These are phyloP conservation scores for Plasmopara viticola DNA, from an alignment of 352 stramenopile genomes.

Conservation along the genomic window DNA sequence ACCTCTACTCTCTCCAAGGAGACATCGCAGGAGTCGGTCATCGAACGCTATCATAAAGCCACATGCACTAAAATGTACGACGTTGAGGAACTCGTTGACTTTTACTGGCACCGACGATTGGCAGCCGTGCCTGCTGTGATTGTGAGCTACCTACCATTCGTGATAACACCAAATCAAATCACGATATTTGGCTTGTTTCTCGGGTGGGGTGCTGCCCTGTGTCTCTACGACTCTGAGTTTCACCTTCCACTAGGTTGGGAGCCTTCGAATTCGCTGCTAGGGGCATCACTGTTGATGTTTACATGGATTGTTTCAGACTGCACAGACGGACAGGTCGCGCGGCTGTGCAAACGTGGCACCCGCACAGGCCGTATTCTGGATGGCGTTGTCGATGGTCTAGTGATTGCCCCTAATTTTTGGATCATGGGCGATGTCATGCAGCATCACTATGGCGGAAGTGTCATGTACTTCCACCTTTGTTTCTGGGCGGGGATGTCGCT, in stretches of 20 bases:
- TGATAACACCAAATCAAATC: constrained; percentile 84
- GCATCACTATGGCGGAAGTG: constrained; percentile 43
- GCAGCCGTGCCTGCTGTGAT: constrained; percentile 63
- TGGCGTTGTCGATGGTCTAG: constrained; percentile 64
- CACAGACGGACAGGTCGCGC: constrained; percentile 74
- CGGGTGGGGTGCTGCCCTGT: constrained; percentile 60
- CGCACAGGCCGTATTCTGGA: constrained; percentile 77
- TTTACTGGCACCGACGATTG: constrained; percentile 76
- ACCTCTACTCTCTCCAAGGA: constrained; percentile 19
- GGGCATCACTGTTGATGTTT: constrained; percentile 63
- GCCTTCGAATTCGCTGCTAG: constrained; percentile 44
- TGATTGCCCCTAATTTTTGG: constrained; percentile 69
- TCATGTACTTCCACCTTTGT: constrained; percentile 43
- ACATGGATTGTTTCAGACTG: constrained; percentile 83
- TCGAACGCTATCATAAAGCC: constrained; percentile 65
- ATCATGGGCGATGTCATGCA: constrained; percentile 48
- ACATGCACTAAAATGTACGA: constrained; percentile 84
- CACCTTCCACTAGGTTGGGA: constrained; percentile 61
- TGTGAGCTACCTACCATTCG: constrained; percentile 78
- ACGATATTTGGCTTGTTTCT: constrained; percentile 70
- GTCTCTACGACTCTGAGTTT: constrained; percentile 79
- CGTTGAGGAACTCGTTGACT: constrained; percentile 81
- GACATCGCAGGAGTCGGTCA: constrained; percentile 28
- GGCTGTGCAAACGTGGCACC: constrained; percentile 74
- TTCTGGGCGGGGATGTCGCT: constrained; percentile 62